Conservation (phyloP, 192 early-diverging fungal genomes). For the Gryganskiella cystojenkinii region DNA sequence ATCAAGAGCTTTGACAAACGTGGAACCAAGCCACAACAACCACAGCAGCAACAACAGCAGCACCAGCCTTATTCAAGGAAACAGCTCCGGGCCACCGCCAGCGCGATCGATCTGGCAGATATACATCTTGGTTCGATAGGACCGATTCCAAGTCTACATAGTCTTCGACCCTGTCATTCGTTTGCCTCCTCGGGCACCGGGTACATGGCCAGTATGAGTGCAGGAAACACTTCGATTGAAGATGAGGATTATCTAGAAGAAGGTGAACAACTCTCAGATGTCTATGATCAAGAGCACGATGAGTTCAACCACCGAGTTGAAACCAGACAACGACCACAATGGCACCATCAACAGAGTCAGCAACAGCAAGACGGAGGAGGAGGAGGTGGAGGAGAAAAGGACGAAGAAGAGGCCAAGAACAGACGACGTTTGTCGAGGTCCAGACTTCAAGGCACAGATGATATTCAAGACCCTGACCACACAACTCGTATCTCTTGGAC, state of each 20-base stretch:
- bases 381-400: not conserved
- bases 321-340: not conserved
- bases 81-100: not conserved
- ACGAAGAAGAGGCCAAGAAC: too few relatives aligned
- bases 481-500: not conserved
- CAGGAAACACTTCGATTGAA: slow-evolving; percentile 8
- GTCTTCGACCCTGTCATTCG: slow-evolving; percentile 12
- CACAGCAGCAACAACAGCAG: slow-evolving; percentile 1
- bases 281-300: not conserved
- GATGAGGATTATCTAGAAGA: slow-evolving; percentile 6
- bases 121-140: not conserved
- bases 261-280: not conserved
- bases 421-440: too few relatives aligned
- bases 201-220: slow-evolving; percentile 26
- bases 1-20: not conserved
- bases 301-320: not conserved
- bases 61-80: not conserved
- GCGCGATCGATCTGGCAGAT: not conserved
- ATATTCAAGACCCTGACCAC: not conserved
- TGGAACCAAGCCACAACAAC: not conserved
- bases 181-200: slow-evolving; percentile 7
- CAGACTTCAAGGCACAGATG: not conserved
- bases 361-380: not conserved
- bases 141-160: not conserved
- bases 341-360: not conserved